phyloP scores from a whole-genome alignment of 345 rosid genomes.

The Melastoma malabathricum region DNA sequence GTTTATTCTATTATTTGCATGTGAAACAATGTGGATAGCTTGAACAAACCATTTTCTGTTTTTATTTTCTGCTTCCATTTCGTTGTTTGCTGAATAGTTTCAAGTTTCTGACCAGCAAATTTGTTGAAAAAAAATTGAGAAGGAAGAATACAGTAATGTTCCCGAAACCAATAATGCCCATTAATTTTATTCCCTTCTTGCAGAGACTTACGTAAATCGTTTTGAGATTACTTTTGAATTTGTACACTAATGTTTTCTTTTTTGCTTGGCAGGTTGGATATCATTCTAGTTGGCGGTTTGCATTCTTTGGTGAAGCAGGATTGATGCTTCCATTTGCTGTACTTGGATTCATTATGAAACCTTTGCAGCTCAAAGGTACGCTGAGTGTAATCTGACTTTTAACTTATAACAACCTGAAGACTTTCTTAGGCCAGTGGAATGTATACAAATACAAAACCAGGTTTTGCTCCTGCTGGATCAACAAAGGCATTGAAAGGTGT shows the following conservation, averaged over 20 bases:
- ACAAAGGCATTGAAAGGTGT: conserved; percentile 32
- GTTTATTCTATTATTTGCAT: background rate
- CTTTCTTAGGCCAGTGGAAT: conserved; percentile 1
- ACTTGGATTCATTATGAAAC: conserved; percentile 63
- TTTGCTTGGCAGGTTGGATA: conserved; percentile 43
- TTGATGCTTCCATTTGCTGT: conserved; percentile 74
- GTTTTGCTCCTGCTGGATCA: conserved; percentile 54
- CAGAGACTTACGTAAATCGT: background rate
- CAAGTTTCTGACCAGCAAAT: no score
- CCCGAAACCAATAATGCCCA: no score
- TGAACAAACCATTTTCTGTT: no score
- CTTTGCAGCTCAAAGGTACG: conserved; percentile 80
- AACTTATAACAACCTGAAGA: background rate
- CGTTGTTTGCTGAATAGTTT: no score
- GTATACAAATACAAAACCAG: conserved; percentile 19
- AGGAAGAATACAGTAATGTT: no score
- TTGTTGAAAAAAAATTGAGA: no score
- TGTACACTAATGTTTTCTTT: conserved; percentile 4
- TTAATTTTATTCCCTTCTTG: no score
- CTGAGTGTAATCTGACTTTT: conserved; percentile 5
- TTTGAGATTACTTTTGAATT: background rate
- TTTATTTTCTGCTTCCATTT: no score
- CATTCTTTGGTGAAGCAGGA: conserved; percentile 77
- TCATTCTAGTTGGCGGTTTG: conserved; percentile 63
- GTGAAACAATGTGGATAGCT: background rate